Percentiles rank a stretch among this genome's conserved stretches.
Evolutionary conservation across 192 early-diverging fungal genomes (phyloP).

Genomic region (Rhizophagus sp.): DNA sequence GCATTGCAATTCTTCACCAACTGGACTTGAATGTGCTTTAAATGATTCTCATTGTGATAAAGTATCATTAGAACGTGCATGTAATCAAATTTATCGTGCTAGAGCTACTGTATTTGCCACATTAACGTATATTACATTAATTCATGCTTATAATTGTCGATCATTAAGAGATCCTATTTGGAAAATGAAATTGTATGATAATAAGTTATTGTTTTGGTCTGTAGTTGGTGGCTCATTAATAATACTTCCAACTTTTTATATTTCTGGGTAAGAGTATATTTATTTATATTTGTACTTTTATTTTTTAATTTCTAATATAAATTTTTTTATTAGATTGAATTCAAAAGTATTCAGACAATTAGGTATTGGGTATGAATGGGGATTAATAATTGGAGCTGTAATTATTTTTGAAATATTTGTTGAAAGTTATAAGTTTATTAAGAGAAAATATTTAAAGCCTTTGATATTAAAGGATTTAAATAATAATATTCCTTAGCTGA

Average conservation of each 20-base stretch:
- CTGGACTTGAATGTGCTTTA: conserved; percentile 19
- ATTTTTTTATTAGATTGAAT: conserved; percentile 29
- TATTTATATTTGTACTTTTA: not conserved
- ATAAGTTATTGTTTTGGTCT: conserved; percentile 48
- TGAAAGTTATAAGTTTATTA: conserved; percentile 38
- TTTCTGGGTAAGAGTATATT: conserved; percentile 30
- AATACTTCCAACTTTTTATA: conserved; percentile 34
- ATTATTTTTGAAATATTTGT: conserved; percentile 36
- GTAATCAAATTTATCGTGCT: conserved; percentile 67
- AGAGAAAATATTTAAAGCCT: conserved; percentile 31
- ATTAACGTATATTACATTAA: conserved; percentile 67
- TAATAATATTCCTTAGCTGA: too few species aligned
- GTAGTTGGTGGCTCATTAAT: conserved; percentile 56
- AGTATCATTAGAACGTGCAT: conserved; percentile 18
- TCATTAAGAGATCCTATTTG: conserved; percentile 65
- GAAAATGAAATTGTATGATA: conserved; percentile 31
- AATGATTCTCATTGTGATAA: not conserved
- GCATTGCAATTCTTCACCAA: conserved; percentile 57
- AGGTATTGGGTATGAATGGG: conserved; percentile 33
- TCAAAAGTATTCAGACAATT: conserved; percentile 39
- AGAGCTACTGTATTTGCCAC: conserved; percentile 73
- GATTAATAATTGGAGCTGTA: conserved; percentile 24
- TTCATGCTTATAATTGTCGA: conserved; percentile 80
- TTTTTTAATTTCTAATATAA: not conserved
- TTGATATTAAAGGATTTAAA: not conserved